Evolutionary conservation across 306 rosid species (phyloP).

Genomic region (Ochetophila trinervis): DNA sequence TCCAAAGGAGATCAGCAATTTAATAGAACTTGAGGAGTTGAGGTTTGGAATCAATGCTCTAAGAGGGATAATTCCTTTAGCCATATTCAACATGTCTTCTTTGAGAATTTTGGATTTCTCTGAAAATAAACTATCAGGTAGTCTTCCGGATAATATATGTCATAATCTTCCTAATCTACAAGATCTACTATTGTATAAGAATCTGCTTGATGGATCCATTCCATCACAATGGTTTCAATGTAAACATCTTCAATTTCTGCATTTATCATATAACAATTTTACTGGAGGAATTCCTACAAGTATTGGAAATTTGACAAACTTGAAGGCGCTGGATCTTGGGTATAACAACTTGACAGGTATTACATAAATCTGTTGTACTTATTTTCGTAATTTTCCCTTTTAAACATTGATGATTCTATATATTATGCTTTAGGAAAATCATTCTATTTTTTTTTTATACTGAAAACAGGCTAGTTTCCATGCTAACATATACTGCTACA

Average conservation of each 20-base stretch:
- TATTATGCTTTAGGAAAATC: no score
- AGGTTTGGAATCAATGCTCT: neutral
- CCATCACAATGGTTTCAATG: conserved; percentile 14
- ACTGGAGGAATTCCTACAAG: neutral
- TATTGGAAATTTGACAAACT: conserved; percentile 2
- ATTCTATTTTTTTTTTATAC: no score
- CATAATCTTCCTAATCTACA: conserved; percentile 5
- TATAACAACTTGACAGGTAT: conserved; percentile 14
- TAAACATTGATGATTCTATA: no score
- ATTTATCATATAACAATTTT: neutral
- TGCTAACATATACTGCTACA: no score
- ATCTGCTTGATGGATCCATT: conserved; percentile 5
- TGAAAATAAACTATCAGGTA: neutral
- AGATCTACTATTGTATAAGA: neutral
- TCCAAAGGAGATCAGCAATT: conserved; percentile 1
- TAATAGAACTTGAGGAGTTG: neutral
- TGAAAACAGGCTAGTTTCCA: no score
- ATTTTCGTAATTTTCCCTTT: no score
- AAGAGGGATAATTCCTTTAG: neutral
- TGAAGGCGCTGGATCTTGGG: neutral
- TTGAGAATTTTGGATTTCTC: neutral
- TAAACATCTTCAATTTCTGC: neutral
- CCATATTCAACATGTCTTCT: conserved; percentile 16
- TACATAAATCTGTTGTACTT: neutral
- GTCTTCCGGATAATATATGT: conserved; percentile 13